These are phyloP conservation scores for Castanospermum australe DNA, from an alignment of 306 rosid genomes.

Conservation along the genomic window DNA sequence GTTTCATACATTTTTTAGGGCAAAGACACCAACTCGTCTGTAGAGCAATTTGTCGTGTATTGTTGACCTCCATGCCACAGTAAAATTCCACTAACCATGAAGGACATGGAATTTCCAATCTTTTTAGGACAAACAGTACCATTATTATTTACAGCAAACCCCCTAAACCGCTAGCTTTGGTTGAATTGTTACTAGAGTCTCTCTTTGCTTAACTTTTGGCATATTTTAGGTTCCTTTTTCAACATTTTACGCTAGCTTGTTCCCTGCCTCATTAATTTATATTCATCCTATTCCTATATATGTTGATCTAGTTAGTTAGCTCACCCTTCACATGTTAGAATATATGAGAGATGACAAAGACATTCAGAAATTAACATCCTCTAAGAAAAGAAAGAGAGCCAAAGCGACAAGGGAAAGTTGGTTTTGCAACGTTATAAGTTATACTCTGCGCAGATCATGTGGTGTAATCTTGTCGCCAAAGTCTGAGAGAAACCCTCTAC, in stretches of 20 bases:
- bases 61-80: slow-evolving; percentile 76
- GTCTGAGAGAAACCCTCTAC: neutral
- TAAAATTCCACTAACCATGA: slow-evolving; percentile 62
- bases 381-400: neutral
- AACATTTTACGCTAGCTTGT: neutral
- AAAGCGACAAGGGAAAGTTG: slow-evolving; percentile 37
- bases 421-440: slow-evolving; percentile 18
- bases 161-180: slow-evolving; percentile 29
- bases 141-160: slow-evolving; percentile 29
- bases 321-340: neutral
- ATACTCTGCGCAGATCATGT: neutral
- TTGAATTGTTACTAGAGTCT: slow-evolving; percentile 13
- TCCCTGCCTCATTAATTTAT: neutral
- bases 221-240: slow-evolving; percentile 13
- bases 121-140: slow-evolving; percentile 45
- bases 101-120: slow-evolving; percentile 52
- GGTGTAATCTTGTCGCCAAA: neutral
- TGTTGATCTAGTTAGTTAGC: neutral
- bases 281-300: neutral
- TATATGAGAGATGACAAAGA: slow-evolving; percentile 4
- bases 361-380: neutral
- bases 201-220: slow-evolving; percentile 18
- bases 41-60: slow-evolving; percentile 54
- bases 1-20: slow-evolving; percentile 38
- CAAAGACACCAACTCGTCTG: slow-evolving; percentile 6